Evolutionary conservation across 768 basidiomycete genomes (phyloP), one percentile per base, ranked within the genome.

Genomic region (Boletus rufocinnamomeus): DNA sequence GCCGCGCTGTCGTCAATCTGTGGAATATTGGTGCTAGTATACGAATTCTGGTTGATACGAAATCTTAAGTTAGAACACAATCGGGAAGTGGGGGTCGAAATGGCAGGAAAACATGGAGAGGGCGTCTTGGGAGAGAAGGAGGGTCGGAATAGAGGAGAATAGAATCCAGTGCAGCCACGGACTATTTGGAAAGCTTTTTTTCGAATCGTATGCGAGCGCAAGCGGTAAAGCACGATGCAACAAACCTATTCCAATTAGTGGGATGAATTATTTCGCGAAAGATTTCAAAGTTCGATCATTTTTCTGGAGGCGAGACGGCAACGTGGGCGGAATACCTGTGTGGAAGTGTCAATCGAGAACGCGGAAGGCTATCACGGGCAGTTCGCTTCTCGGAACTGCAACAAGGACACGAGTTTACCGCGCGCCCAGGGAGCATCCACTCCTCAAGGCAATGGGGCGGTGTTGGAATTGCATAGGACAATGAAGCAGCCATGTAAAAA

Each of bases 21-120:
- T 59, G 82, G 77, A 27, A 50, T 72, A 7, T 59, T 84, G 59
- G 69, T 71, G 13, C 37, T 72, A 3, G 71, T 78, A 46, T 83
- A 84, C 52, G 73, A 75, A 43, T 69, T 81, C 25, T 82, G 80
- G 77, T 66, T 79, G 50, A 57, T 82, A 44, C 70, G 77, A 43
- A 68, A 73, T 50, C 69, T 83, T 30, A 82, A 74, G 69, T 68
- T 72, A 54, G 72, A 76, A 57, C 82, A 83, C 60, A 73, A 79
- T 55, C 58, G 49, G 35, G 60, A 72, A 52, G 71, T 80, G 17
- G 82, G 81, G 38, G 70, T 69, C 50, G 76, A 81, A 64, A 57
- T 61, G 37, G 73, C 78, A 8, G 81, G 80, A 27, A 72, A 72
- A 46, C 75, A 79, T 55, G 81, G 81, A 16, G 80, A 79, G 59